Percentiles rank a stretch among this genome's conserved stretches.
Conservation (phyloP, 345 rosid species). For the Moricandia moricandioides region DNA sequence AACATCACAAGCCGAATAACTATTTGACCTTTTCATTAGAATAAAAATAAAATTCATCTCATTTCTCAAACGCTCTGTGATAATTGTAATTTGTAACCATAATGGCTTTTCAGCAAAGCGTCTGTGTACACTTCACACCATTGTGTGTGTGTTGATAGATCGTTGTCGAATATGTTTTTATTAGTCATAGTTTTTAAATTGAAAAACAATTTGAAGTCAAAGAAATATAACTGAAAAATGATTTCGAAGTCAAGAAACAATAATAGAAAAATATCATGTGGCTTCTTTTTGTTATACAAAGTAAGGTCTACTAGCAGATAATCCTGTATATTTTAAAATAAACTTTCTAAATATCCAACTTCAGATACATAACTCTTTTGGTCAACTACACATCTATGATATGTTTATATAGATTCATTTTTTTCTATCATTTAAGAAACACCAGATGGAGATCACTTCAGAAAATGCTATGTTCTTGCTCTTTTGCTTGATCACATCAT, state of each 20-base stretch:
- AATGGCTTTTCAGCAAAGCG: background rate
- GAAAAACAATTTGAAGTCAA: background rate
- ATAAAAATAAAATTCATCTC: no score
- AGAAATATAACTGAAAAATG: background rate
- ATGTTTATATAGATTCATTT: no score
- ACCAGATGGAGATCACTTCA: background rate
- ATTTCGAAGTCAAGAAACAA: background rate
- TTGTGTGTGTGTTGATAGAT: background rate
- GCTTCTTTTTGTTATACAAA: background rate
- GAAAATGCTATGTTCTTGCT: constrained; percentile 6
- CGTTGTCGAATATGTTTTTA: background rate
- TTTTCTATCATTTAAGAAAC: background rate
- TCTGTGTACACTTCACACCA: background rate
- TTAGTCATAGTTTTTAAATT: background rate
- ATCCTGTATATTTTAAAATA: no score
- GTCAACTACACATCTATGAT: background rate
- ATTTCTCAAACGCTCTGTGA: no score
- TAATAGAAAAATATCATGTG: background rate
- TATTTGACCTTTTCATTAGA: no score
- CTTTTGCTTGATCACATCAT: constrained; percentile 46
- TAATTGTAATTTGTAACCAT: no score
- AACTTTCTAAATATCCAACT: no score
- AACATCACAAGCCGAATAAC: no score
- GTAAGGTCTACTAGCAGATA: background rate
- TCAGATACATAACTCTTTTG: background rate